A percentile compares a stretch with the other conserved stretches of the same genome.
Evolutionary conservation across 352 stramenopile genomes (phyloP).

Genomic region (Phytopythium litorale): DNA sequence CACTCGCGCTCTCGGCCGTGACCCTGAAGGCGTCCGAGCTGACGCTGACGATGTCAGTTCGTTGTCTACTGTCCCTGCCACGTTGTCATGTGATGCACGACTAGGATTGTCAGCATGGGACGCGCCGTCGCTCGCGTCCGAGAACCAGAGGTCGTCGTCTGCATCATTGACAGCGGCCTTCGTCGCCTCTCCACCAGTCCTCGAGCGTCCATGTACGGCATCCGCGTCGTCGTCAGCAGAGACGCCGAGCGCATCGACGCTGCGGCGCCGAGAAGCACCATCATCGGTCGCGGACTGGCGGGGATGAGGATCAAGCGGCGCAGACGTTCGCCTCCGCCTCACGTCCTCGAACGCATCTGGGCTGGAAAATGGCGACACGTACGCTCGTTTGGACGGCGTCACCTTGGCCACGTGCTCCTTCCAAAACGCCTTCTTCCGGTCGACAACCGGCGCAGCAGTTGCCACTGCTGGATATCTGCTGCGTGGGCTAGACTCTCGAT

Average conservation of each 20-base stretch:
- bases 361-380: conserved; percentile 59
- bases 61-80: background rate
- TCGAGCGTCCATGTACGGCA: background rate
- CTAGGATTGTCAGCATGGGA: background rate
- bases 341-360: conserved; percentile 24
- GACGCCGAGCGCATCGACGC: background rate
- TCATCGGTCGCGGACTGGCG: background rate
- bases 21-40: background rate
- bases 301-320: background rate
- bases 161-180: conserved; percentile 9
- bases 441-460: background rate
- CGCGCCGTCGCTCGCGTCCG: conserved; percentile 41
- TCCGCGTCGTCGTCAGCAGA: background rate
- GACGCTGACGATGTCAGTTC: background rate
- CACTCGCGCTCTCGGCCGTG: background rate
- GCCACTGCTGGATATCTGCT: background rate
- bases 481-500: no score
- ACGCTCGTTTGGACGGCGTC: conserved; percentile 11
- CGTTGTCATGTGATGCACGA: background rate
- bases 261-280: background rate
- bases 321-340: conserved; percentile 13
- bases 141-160: conserved; percentile 57
- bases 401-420: conserved; percentile 14
- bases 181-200: background rate
- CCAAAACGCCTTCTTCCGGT: conserved; percentile 24